Evolutionary conservation across 2,329 filamentous ascomycete genomes (phyloP).

Genomic region (Cytospora piceicola): DNA sequence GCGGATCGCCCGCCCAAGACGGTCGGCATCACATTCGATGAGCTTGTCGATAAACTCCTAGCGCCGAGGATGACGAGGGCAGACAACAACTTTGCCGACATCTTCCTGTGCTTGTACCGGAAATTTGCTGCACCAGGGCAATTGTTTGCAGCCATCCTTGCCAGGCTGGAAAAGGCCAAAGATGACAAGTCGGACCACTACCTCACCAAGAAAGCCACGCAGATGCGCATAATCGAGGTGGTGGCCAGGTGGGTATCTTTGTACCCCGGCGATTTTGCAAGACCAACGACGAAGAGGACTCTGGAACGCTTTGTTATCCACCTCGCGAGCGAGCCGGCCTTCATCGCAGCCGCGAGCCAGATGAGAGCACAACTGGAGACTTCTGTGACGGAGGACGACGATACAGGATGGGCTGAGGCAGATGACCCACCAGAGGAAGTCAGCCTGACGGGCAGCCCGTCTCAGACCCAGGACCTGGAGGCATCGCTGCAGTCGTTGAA

Average conservation of each 20-base stretch:
- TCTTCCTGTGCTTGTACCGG: conserved; percentile 91
- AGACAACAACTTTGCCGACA: conserved; percentile 85
- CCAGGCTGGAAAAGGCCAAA: conserved; percentile 72
- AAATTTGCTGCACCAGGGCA: conserved; percentile 85
- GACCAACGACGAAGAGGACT: conserved; percentile 70
- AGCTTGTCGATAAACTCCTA: conserved; percentile 85
- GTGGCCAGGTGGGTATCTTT: conserved; percentile 86
- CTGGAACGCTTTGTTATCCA: conserved; percentile 76
- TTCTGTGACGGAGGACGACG: conserved; percentile 80
- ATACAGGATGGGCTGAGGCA: conserved; percentile 86
- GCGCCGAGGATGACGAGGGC: conserved; percentile 79
- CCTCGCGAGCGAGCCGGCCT: conserved; percentile 78
- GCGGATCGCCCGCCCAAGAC: conserved; percentile 57
- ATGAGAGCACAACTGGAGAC: conserved; percentile 78
- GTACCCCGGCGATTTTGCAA: conserved; percentile 93
- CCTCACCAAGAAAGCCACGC: conserved; percentile 77
- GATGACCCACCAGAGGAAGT: conserved; percentile 62
- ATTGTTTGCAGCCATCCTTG: conserved; percentile 77
- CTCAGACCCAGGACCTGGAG: conserved; percentile 37
- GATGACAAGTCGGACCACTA: conserved; percentile 69
- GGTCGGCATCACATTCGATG: conserved; percentile 63
- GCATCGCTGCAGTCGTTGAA: conserved; percentile 53
- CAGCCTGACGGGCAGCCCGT: conserved; percentile 39
- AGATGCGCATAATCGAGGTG: conserved; percentile 81
- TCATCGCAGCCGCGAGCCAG: conserved; percentile 82